These are phyloP conservation scores for Chlamydomonas incerta DNA, from an alignment of 139 green algal species.

Conservation along the genomic window DNA sequence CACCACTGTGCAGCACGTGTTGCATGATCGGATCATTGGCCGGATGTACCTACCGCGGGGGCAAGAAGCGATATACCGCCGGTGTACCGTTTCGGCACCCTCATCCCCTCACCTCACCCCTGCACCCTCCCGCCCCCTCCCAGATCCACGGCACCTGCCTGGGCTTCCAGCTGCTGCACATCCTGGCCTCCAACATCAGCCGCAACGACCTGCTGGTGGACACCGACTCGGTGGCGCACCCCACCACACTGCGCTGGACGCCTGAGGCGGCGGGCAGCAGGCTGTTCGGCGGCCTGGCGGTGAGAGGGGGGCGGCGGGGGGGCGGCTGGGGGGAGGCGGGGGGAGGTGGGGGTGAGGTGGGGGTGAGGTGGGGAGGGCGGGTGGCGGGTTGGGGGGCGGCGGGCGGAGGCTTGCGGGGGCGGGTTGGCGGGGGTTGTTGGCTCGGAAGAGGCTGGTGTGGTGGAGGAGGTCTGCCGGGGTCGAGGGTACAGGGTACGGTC, in stretches of 20 bases:
- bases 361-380: too few species aligned
- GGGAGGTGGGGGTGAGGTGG: not conserved
- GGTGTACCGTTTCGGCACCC: too few species aligned
- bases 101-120: not conserved
- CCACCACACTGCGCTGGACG: slow-evolving; percentile 69
- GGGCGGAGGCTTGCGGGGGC: too few species aligned
- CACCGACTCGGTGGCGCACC: slow-evolving; percentile 79
- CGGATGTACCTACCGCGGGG: too few species aligned
- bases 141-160: slow-evolving; percentile 83
- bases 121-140: not conserved
- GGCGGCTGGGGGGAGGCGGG: not conserved
- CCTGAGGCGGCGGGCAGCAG: slow-evolving; percentile 37
- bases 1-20: too few species aligned
- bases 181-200: slow-evolving; percentile 79
- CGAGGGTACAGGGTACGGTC: too few species aligned
- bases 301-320: slow-evolving; percentile 21
- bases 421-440: too few species aligned
- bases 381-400: too few species aligned
- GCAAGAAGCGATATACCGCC: too few species aligned
- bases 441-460: too few species aligned
- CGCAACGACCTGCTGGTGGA: slow-evolving; percentile 84
- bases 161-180: slow-evolving; percentile 89
- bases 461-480: too few species aligned
- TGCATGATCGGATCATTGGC: too few species aligned
- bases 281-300: slow-evolving; percentile 64